A percentile compares a stretch with the other conserved stretches of the same genome.
These are phyloP conservation scores for Limnanthes douglasii DNA, from an alignment of 345 rosid species.

Conservation along the genomic window DNA sequence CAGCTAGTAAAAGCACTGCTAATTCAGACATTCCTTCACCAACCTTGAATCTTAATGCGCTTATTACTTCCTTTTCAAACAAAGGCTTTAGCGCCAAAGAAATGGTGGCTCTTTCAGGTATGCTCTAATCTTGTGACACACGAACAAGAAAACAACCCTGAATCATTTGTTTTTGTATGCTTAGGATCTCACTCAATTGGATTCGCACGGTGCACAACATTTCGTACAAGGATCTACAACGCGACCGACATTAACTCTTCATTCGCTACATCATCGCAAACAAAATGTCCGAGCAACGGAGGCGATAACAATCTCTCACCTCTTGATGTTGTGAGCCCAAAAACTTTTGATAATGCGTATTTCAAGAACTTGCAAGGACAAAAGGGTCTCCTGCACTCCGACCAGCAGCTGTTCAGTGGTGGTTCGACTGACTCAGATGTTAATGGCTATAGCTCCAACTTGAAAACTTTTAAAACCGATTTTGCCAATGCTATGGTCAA, in stretches of 20 bases:
- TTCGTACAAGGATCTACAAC: conserved; percentile 54
- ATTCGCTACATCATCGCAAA: conserved; percentile 28
- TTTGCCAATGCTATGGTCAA: conserved; percentile 61
- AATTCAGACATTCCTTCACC: conserved; percentile 65
- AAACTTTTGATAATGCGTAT: conserved; percentile 50
- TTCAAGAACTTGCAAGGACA: conserved; percentile 40
- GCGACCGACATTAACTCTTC: conserved; percentile 49
- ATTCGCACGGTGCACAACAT: conserved; percentile 44
- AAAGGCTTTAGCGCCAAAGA: conserved; percentile 64
- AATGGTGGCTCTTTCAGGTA: conserved; percentile 75
- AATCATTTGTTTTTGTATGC: neutral
- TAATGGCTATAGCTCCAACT: conserved; percentile 26
- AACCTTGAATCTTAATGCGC: conserved; percentile 35
- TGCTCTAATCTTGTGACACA: neutral
- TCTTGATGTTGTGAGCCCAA: conserved; percentile 41
- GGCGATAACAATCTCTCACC: conserved; percentile 56
- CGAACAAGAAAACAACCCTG: too few relatives aligned
- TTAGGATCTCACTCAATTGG: conserved; percentile 77
- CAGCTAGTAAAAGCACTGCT: conserved; percentile 67
- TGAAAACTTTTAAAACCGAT: conserved; percentile 39
- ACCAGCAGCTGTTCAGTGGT: conserved; percentile 57
- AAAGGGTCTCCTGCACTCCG: conserved; percentile 72
- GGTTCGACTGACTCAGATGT: conserved; percentile 64
- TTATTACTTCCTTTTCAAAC: conserved; percentile 33
- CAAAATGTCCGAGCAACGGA: conserved; percentile 29